A percentile compares a stretch with the other conserved stretches of the same genome.
Conservation (phyloP, 1,284 basidiomycete genomes). For the Afroboletus lepidellus region DNA sequence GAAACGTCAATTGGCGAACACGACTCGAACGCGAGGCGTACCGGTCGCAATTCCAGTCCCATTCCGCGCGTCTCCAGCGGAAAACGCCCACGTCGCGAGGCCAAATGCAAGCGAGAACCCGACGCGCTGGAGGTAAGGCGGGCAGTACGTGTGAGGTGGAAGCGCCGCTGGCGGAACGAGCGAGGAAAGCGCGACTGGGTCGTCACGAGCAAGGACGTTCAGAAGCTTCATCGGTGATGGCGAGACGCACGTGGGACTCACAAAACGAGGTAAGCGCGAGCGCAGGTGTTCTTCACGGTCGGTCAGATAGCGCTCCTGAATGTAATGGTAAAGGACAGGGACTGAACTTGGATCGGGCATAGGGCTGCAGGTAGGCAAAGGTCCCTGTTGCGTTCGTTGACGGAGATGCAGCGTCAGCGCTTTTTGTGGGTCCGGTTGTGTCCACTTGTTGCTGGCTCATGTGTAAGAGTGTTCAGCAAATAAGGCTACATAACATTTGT, state of each 20-base stretch:
- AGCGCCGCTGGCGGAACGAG: constrained; percentile 37
- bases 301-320: constrained; percentile 17
- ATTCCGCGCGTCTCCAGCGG: constrained; percentile 42
- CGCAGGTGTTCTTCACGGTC: constrained; percentile 20
- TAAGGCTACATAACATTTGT: constrained; percentile 12
- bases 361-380: constrained; percentile 31
- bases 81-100: constrained; percentile 44
- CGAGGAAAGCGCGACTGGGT: constrained; percentile 38
- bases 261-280: constrained; percentile 33
- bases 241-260: constrained; percentile 13
- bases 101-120: constrained; percentile 47
- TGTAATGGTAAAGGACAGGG: background rate
- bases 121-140: constrained; percentile 42
- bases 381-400: constrained; percentile 20
- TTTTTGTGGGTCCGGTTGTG: background rate
- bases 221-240: background rate
- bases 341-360: constrained; percentile 34
- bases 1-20: background rate
- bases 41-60: constrained; percentile 47
- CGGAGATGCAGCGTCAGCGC: background rate
- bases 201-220: background rate
- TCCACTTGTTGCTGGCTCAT: constrained; percentile 13
- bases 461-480: background rate
- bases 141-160: constrained; percentile 30
- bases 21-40: constrained; percentile 13